Conservation (phyloP, 2,329 filamentous ascomycete species). For the Westerdykella sp. region DNA sequence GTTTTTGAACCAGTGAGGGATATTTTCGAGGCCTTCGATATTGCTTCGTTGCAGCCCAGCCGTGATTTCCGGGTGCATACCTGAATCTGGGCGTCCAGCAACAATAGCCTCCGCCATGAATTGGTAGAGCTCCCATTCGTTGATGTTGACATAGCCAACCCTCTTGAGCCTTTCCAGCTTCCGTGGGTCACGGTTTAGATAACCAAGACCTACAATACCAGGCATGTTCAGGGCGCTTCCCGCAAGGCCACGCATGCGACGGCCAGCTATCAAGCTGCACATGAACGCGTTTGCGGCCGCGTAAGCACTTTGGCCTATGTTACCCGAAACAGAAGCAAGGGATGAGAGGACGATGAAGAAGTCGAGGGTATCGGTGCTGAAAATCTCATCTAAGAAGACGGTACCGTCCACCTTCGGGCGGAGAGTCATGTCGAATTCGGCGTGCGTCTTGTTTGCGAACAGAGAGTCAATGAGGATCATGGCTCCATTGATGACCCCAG, state of each 20-base stretch:
- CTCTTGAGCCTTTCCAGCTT: neutral
- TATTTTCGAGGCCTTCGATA: slow-evolving; percentile 17
- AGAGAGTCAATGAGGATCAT: slow-evolving; percentile 16
- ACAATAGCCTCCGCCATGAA: slow-evolving; percentile 10
- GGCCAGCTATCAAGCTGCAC: slow-evolving; percentile 30
- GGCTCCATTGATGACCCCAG: slow-evolving; percentile 17
- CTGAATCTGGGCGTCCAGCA: slow-evolving; percentile 5
- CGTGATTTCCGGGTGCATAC: slow-evolving; percentile 3
- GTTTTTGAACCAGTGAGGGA: neutral
- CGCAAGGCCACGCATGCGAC: slow-evolving; percentile 34
- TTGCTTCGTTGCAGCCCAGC: neutral
- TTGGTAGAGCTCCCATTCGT: slow-evolving; percentile 48
- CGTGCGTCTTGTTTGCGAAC: slow-evolving; percentile 7
- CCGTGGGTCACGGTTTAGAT: slow-evolving; percentile 15
- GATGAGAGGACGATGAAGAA: slow-evolving; percentile 25
- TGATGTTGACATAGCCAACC: slow-evolving; percentile 22
- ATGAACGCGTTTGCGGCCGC: slow-evolving; percentile 34
- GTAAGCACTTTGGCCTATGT: slow-evolving; percentile 17
- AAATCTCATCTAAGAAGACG: slow-evolving; percentile 11
- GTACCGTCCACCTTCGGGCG: slow-evolving; percentile 15
- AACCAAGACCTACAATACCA: slow-evolving; percentile 39
- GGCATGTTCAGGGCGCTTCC: slow-evolving; percentile 37
- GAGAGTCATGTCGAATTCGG: slow-evolving; percentile 4
- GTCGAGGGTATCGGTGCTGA: slow-evolving; percentile 12
- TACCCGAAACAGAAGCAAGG: slow-evolving; percentile 6